Evolutionary conservation across 2,329 filamentous ascomycete genomes (phyloP).

Genomic region (Xylariaceae sp.): DNA sequence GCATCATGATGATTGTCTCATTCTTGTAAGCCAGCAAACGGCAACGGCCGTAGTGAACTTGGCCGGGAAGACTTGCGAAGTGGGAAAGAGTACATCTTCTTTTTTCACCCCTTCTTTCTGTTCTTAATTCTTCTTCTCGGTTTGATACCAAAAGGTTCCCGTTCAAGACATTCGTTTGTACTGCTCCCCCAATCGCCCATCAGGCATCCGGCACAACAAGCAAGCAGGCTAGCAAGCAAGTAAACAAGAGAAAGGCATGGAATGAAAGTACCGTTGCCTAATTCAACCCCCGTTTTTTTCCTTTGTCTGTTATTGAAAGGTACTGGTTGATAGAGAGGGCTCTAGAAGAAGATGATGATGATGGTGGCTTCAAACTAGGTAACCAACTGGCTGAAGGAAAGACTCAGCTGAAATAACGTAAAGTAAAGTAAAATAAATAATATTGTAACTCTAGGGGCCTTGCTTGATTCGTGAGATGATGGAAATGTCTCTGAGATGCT

Average conservation of each 20-base stretch:
- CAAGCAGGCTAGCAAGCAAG: too few species aligned
- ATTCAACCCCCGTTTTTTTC: background rate
- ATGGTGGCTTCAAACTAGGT: too few species aligned
- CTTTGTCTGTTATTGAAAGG: background rate
- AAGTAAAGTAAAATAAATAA: too few species aligned
- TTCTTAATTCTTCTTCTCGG: background rate
- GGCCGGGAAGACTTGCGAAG: too few species aligned
- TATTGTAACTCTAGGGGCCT: too few species aligned
- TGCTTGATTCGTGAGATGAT: too few species aligned
- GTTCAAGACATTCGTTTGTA: too few species aligned
- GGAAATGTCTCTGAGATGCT: too few species aligned
- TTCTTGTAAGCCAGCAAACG: constrained; percentile 36
- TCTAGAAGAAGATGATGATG: background rate
- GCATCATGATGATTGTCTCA: constrained; percentile 49
- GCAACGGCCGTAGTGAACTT: background rate
- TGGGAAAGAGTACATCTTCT: background rate
- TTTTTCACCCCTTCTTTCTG: background rate
- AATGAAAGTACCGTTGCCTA: background rate
- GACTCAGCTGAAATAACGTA: too few species aligned
- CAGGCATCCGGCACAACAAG: too few species aligned
- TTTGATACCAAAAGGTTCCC: background rate
- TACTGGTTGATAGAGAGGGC: background rate
- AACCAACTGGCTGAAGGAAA: too few species aligned
- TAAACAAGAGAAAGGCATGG: background rate
- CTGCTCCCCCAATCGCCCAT: too few species aligned